These are phyloP conservation scores for Skeletonema potamos DNA, from an alignment of 108 stramenopile species.

Conservation along the genomic window DNA sequence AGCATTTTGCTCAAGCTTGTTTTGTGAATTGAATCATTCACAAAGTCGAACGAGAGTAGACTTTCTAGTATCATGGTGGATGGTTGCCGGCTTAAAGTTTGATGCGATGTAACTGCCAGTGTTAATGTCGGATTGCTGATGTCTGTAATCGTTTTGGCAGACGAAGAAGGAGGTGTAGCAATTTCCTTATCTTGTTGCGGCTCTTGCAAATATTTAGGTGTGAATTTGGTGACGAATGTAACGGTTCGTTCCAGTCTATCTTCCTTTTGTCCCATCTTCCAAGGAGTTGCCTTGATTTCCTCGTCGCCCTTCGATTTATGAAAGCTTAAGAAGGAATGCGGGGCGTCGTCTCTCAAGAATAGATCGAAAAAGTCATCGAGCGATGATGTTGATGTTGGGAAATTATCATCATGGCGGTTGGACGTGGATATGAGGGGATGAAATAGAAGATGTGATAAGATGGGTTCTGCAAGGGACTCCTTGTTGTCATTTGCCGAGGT, in stretches of 20 bases:
- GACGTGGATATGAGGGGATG: slow-evolving; percentile 8
- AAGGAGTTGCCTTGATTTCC: slow-evolving; percentile 20
- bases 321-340: slow-evolving; percentile 57
- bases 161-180: neutral
- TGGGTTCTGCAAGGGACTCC: slow-evolving; percentile 2
- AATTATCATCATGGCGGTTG: neutral
- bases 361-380: slow-evolving; percentile 55
- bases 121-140: neutral
- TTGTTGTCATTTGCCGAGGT: too few relatives aligned
- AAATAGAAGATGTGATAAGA: slow-evolving; percentile 37
- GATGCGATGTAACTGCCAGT: neutral
- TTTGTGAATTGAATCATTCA: neutral
- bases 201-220: slow-evolving; percentile 7
- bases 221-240: slow-evolving; percentile 22
- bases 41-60: slow-evolving; percentile 22
- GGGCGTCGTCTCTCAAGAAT: slow-evolving; percentile 72
- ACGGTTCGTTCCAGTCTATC: slow-evolving; percentile 20
- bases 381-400: slow-evolving; percentile 12
- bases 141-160: neutral
- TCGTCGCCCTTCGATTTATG: slow-evolving; percentile 49
- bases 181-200: neutral
- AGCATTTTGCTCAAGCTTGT: slow-evolving; percentile 12
- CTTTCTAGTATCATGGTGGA: slow-evolving; percentile 3
- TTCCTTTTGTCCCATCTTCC: slow-evolving; percentile 10
- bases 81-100: neutral